Base-by-base conservation (phyloP, 805 yeast species). In the Blastobotrys parvus region DNA sequence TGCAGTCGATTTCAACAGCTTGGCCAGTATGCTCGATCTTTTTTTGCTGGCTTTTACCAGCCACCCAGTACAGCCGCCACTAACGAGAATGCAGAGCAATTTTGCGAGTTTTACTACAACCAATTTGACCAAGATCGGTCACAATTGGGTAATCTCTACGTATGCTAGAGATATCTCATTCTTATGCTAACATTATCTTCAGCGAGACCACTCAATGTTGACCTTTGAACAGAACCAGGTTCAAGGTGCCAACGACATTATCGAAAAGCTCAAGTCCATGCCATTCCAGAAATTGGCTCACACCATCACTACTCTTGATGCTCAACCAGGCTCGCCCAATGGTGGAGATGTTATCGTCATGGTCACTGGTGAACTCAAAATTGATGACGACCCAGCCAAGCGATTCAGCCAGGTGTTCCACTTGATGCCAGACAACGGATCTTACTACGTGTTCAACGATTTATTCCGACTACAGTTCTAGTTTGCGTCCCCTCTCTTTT, bases 391-490 rank as follows among this genome's bases (percentile, higher is more conserved):
- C 71, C 84, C 80, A 62, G 78, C 97, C 45, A 97, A 90, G 68
- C 81, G 95, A 69, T 92, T 89, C 70, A 86, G 97, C 25, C 98
- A 92, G 70, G 95, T 87, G 38, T 92, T 92, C 80, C 97, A 92
- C 64, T 78, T 92, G 69, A 81, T 88, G 50, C 97, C 95, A 52
- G 98, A 92, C 46, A 86, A 82, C 41, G 77, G 75, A 61, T 82
- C 94, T 25, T 92, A 89, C 74, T 92, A 80, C 61, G 97, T 92
- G 47, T 84, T 87, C 70, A 92, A 92, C 69, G 98, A 92, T 63
- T 86, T 92, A 54, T 92, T 92, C 79, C 85, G 97, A 73, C 79
- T 92, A 65, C 87, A 87, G 73, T 87, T 56, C 42, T 48, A 48
- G 17, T 20, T n/a, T n/a, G n/a, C n/a, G n/a, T n/a, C n/a, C n/a